phyloP scores from a whole-genome alignment of 306 rosid genomes.

The Sophora flavescens region DNA sequence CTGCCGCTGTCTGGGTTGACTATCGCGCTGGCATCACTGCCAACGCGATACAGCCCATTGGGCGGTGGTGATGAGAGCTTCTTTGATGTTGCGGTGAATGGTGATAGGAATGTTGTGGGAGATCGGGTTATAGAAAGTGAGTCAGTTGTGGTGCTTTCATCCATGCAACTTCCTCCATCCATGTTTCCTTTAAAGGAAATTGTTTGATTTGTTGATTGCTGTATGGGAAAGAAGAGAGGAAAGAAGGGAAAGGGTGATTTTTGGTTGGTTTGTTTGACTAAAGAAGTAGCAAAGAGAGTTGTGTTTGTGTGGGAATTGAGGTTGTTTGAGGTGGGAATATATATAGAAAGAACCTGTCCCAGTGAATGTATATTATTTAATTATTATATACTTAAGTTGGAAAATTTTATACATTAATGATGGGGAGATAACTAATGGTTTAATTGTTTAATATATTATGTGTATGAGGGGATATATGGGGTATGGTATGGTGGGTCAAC shows the following conservation, averaged over 20 bases:
- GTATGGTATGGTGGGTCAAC: slow-evolving; percentile 77
- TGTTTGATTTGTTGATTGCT: slow-evolving; percentile 3
- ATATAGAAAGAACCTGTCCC: slow-evolving; percentile 57
- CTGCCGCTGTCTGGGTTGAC: slow-evolving; percentile 59
- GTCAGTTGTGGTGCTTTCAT: slow-evolving; percentile 78
- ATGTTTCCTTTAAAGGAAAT: slow-evolving; percentile 33
- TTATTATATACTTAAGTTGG: slow-evolving; percentile 40
- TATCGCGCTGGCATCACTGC: slow-evolving; percentile 78
- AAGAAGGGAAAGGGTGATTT: background rate
- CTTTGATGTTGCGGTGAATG: background rate
- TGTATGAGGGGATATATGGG: slow-evolving; percentile 48
- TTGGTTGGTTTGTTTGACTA: slow-evolving; percentile 37
- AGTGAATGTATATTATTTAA: slow-evolving; percentile 24
- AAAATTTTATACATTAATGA: slow-evolving; percentile 7
- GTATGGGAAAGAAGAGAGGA: background rate
- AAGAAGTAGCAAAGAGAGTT: slow-evolving; percentile 29
- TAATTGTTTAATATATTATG: background rate
- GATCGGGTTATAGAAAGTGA: slow-evolving; percentile 57
- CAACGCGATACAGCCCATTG: slow-evolving; percentile 67
- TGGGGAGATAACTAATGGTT: slow-evolving; percentile 48
- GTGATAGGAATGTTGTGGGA: slow-evolving; percentile 33
- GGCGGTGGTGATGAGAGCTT: slow-evolving; percentile 53
- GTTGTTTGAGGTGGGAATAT: slow-evolving; percentile 60
- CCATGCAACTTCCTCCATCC: slow-evolving; percentile 75
- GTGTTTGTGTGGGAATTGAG: slow-evolving; percentile 48